Evolutionary conservation across 306 rosid species (phyloP).

Genomic region (Lathyrus aphaca): DNA sequence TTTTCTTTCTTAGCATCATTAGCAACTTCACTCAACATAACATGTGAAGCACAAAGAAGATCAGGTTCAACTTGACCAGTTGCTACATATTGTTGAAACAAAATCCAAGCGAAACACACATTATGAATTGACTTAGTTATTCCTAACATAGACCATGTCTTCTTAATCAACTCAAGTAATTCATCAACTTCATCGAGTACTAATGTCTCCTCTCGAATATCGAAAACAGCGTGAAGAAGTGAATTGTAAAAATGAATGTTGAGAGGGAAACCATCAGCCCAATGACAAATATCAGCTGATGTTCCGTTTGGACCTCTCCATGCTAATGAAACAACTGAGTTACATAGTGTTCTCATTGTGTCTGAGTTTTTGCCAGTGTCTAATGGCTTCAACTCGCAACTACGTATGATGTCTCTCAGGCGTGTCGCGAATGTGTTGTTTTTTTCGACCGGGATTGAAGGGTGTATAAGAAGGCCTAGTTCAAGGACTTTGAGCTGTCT

Average conservation of each 20-base stretch:
- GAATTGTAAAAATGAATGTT: slow-evolving; percentile 69
- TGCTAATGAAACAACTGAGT: slow-evolving; percentile 82
- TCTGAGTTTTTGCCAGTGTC: slow-evolving; percentile 87
- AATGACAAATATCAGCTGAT: slow-evolving; percentile 86
- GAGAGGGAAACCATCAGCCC: slow-evolving; percentile 95
- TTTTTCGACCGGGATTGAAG: slow-evolving; percentile 62
- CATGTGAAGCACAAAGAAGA: slow-evolving; percentile 78
- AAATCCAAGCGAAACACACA: slow-evolving; percentile 81
- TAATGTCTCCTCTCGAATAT: slow-evolving; percentile 74
- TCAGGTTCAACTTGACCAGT: slow-evolving; percentile 80
- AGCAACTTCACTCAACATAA: slow-evolving; percentile 77
- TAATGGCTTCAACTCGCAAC: slow-evolving; percentile 47
- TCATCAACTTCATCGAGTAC: slow-evolving; percentile 97
- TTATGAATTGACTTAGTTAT: slow-evolving; percentile 69
- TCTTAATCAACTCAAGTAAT: slow-evolving; percentile 83
- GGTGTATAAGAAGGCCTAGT: slow-evolving; percentile 76
- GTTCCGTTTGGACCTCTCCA: slow-evolving; percentile 82
- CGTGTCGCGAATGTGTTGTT: slow-evolving; percentile 69
- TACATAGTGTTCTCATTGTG: slow-evolving; percentile 81
- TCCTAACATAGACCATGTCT: slow-evolving; percentile 85
- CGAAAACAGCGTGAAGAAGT: slow-evolving; percentile 79
- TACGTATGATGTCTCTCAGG: slow-evolving; percentile 61
- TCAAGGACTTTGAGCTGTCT: slow-evolving; percentile 82
- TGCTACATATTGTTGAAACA: slow-evolving; percentile 72
- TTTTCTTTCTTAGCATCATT: slow-evolving; percentile 71